These are phyloP conservation scores for Acrocalymma vagum DNA, from an alignment of 2,329 filamentous ascomycete genomes.

Conservation along the genomic window DNA sequence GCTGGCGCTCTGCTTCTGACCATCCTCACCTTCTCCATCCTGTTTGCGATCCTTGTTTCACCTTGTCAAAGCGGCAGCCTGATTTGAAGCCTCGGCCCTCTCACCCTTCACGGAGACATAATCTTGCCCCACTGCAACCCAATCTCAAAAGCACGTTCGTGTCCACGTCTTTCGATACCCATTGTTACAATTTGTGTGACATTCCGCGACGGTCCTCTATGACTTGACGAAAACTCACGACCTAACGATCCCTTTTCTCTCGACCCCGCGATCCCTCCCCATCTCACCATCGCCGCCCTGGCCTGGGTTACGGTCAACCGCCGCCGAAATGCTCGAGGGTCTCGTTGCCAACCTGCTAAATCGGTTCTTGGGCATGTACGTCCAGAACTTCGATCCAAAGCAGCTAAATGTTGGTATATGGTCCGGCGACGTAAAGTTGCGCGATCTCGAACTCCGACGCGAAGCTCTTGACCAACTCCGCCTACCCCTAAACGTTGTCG, in stretches of 20 bases:
- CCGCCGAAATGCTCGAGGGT: slow-evolving; percentile 87
- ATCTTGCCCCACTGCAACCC: slow-evolving; percentile 6
- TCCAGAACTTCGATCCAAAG: slow-evolving; percentile 98
- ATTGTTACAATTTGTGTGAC: slow-evolving; percentile 22
- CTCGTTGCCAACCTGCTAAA: slow-evolving; percentile 97
- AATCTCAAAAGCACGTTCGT: slow-evolving; percentile 22
- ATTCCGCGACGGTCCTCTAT: slow-evolving; percentile 34
- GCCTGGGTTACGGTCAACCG: slow-evolving; percentile 76
- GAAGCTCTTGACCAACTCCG: slow-evolving; percentile 98
- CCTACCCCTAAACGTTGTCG: slow-evolving; percentile 94
- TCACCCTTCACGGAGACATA: slow-evolving; percentile 27
- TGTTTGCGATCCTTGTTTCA: slow-evolving; percentile 2
- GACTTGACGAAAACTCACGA: slow-evolving; percentile 40
- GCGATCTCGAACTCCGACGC: slow-evolving; percentile 87
- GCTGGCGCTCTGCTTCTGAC: slow-evolving; percentile 27
- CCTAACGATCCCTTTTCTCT: slow-evolving; percentile 33
- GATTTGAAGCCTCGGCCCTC: slow-evolving; percentile 11
- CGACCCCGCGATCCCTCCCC: slow-evolving; percentile 26
- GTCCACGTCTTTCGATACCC: slow-evolving; percentile 35
- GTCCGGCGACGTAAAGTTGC: slow-evolving; percentile 97
- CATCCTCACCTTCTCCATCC: slow-evolving; percentile 2
- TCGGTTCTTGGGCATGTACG: slow-evolving; percentile 99
- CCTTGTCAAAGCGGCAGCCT: slow-evolving; percentile 1
- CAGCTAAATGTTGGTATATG: slow-evolving; percentile 99
- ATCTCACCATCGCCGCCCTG: slow-evolving; percentile 51